Percentiles rank a stretch among this genome's conserved stretches.
Conservation (phyloP, 192 early-diverging fungal genomes). For the Geranomyces variabilis region DNA sequence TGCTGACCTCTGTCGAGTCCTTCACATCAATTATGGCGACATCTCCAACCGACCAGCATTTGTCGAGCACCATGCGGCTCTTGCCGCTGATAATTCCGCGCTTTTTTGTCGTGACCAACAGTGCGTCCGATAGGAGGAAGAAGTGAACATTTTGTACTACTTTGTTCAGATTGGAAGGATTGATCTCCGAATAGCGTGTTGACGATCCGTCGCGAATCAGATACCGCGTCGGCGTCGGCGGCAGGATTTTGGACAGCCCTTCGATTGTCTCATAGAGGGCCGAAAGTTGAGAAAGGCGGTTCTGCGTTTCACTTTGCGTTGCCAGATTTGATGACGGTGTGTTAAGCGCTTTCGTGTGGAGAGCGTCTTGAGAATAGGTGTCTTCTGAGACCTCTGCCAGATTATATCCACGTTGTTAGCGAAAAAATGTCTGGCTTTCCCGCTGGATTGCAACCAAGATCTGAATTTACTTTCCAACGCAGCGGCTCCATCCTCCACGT, state of each 20-base stretch:
- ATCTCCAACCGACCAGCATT: slow-evolving; percentile 76
- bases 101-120: slow-evolving; percentile 79
- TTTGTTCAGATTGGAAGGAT: slow-evolving; percentile 70
- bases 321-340: slow-evolving; percentile 14
- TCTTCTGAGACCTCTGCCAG: slow-evolving; percentile 8
- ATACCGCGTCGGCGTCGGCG: slow-evolving; percentile 34
- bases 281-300: slow-evolving; percentile 30
- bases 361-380: neutral
- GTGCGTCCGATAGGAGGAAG: slow-evolving; percentile 80
- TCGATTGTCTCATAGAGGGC: slow-evolving; percentile 50
- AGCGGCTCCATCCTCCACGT: neutral
- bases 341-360: neutral
- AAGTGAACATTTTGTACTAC: slow-evolving; percentile 77
- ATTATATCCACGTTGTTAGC: neutral
- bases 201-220: slow-evolving; percentile 44
- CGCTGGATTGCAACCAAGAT: too few species aligned
- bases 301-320: slow-evolving; percentile 22
- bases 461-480: slow-evolving; percentile 2
- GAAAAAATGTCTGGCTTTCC: neutral
- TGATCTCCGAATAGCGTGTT: slow-evolving; percentile 72
- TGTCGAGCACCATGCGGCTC: slow-evolving; percentile 76
- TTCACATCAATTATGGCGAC: slow-evolving; percentile 83
- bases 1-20: slow-evolving; percentile 74
- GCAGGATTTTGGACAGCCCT: slow-evolving; percentile 52
- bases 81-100: slow-evolving; percentile 71